phyloP scores from a whole-genome alignment of 139 green algal species.

The Coccomyxa sp. region DNA sequence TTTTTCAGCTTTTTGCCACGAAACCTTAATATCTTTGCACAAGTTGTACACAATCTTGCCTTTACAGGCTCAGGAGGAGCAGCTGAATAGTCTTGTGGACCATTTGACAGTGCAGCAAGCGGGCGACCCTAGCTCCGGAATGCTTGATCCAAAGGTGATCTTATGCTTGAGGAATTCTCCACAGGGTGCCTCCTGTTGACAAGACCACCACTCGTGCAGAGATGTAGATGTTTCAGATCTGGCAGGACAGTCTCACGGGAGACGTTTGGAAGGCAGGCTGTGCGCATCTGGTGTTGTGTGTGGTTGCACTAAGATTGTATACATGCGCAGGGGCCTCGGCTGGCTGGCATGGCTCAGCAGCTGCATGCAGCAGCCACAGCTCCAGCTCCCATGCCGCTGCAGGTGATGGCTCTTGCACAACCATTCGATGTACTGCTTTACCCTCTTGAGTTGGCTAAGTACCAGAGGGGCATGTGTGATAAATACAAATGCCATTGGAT shows the following conservation, averaged over 20 bases:
- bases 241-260: neutral
- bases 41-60: neutral
- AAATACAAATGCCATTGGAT: too few relatives aligned
- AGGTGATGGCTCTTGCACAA: too few relatives aligned
- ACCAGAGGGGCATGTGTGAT: too few relatives aligned
- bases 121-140: neutral
- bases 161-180: neutral
- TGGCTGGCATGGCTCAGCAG: neutral
- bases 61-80: slow-evolving; percentile 3
- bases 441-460: too few relatives aligned
- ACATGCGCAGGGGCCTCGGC: neutral
- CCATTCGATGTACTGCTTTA: too few relatives aligned
- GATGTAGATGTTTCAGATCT: neutral
- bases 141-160: slow-evolving; percentile 10
- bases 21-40: neutral
- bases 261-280: neutral
- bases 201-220: neutral
- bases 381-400: too few relatives aligned
- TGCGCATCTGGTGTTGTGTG: neutral
- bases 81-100: slow-evolving; percentile 7
- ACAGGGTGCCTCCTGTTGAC: neutral
- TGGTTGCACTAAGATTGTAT: neutral
- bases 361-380: neutral
- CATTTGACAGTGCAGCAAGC: neutral
- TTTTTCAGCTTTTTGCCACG: neutral